Evolutionary conservation across 2,329 filamentous ascomycete genomes (phyloP).

Genomic region (Penicillium nordicum): DNA sequence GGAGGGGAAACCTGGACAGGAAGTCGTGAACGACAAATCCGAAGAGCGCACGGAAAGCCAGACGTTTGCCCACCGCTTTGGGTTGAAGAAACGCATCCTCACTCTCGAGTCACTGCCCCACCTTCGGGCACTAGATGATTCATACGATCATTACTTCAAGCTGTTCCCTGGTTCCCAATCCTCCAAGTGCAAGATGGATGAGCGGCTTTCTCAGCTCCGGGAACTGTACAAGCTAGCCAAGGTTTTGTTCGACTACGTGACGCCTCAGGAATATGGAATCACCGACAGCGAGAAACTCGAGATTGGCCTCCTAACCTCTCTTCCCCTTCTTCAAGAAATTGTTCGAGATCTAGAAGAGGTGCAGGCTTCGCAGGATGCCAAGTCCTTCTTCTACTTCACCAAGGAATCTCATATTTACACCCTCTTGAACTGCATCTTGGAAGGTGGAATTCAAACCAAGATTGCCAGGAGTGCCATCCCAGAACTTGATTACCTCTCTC

Average conservation of each 20-base stretch:
- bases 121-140: constrained; percentile 49
- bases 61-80: constrained; percentile 38
- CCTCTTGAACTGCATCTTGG: constrained; percentile 92
- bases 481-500: constrained; percentile 93
- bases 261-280: constrained; percentile 96
- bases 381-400: constrained; percentile 98
- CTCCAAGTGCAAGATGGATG: constrained; percentile 76
- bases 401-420: constrained; percentile 99
- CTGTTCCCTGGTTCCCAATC: constrained; percentile 75
- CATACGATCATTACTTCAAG: constrained; percentile 76
- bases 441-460: constrained; percentile 95
- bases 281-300: constrained; percentile 96
- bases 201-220: constrained; percentile 78
- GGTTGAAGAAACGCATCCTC: constrained; percentile 54
- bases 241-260: constrained; percentile 96
- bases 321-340: constrained; percentile 93
- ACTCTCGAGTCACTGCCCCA: constrained; percentile 44
- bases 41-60: constrained; percentile 35
- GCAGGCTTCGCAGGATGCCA: constrained; percentile 88
- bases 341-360: constrained; percentile 96
- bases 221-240: constrained; percentile 93
- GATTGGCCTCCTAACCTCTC: constrained; percentile 88
- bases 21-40: constrained; percentile 22
- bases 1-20: constrained; percentile 23
- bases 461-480: constrained; percentile 93